A percentile compares a stretch with the other conserved stretches of the same genome.
Evolutionary conservation across 768 basidiomycete genomes (phyloP).

Genomic region (Holtermanniella nyarrowii): DNA sequence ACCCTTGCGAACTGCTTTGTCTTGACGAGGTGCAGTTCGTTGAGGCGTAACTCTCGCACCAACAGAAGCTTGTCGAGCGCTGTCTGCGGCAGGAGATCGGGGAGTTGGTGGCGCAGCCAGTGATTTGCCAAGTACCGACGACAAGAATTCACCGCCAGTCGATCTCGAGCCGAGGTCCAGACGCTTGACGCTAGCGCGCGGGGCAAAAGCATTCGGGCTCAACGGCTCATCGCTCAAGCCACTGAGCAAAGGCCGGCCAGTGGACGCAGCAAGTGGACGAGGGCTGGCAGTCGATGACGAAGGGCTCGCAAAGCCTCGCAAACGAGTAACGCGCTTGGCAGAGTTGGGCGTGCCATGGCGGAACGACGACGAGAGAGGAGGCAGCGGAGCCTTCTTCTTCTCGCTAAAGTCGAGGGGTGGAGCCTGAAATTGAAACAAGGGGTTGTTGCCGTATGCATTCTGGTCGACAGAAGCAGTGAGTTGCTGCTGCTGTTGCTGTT

Average conservation of each 20-base stretch:
- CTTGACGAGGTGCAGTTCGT: constrained; percentile 3
- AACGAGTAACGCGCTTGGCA: constrained; percentile 29
- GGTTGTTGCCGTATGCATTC: constrained; percentile 44
- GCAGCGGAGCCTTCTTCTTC: constrained; percentile 36
- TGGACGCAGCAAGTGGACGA: constrained; percentile 11
- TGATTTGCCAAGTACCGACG: constrained; percentile 29
- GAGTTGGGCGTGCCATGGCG: constrained; percentile 29
- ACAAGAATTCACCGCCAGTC: constrained; percentile 23
- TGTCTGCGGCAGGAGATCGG: constrained; percentile 2
- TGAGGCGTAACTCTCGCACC: background rate
- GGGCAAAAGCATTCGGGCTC: constrained; percentile 58
- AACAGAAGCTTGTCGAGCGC: background rate
- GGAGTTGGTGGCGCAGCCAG: constrained; percentile 2
- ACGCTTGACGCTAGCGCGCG: constrained; percentile 81
- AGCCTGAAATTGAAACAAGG: constrained; percentile 39
- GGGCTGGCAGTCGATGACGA: constrained; percentile 17
- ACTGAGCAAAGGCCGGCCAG: constrained; percentile 17
- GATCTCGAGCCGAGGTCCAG: constrained; percentile 77
- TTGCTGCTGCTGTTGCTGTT: constrained; percentile 46
- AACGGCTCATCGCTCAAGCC: constrained; percentile 52
- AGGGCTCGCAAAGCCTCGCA: constrained; percentile 39
- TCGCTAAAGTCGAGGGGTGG: constrained; percentile 29
- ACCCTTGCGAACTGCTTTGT: constrained; percentile 56
- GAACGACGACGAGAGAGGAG: constrained; percentile 36
- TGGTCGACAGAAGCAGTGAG: constrained; percentile 82